Evolutionary conservation across 306 rosid genomes (phyloP).

Genomic region (Begonia fuchsioides): DNA sequence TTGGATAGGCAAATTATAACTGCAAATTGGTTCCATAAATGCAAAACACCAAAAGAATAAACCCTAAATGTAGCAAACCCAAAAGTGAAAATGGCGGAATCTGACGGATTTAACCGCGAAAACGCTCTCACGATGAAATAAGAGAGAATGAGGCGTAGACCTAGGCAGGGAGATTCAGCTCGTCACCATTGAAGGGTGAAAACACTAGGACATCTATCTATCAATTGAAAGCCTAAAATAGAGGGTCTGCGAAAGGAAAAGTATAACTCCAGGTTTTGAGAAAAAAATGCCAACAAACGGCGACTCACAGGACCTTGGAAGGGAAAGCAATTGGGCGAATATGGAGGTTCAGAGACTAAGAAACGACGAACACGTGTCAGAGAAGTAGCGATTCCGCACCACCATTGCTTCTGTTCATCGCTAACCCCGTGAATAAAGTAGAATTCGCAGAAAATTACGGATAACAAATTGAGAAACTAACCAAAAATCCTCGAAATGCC

Average conservation of each 20-base stretch:
- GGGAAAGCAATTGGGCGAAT: not conserved
- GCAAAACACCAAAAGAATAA: not conserved
- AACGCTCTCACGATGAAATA: not conserved
- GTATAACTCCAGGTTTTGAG: no score
- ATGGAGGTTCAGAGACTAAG: not conserved
- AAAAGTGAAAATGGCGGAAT: conserved; percentile 8
- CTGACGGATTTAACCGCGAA: not conserved
- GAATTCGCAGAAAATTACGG: not conserved
- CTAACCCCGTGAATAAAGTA: not conserved
- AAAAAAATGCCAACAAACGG: no score
- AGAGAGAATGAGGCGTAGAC: not conserved
- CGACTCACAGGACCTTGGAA: not conserved
- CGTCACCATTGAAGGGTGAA: not conserved
- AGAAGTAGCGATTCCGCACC: no score
- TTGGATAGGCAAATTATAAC: not conserved
- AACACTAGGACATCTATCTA: not conserved
- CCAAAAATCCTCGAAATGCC: conserved; percentile 82
- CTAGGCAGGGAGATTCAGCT: not conserved
- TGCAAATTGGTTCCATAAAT: not conserved
- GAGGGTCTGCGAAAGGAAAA: no score
- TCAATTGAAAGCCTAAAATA: no score
- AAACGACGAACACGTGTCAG: not conserved
- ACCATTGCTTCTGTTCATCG: not conserved
- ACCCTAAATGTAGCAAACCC: not conserved
- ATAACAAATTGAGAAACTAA: conserved; percentile 16